A percentile compares a stretch with the other conserved stretches of the same genome.
Conservation (phyloP, 163 green algal species). For the Scenedesmus sp. region DNA sequence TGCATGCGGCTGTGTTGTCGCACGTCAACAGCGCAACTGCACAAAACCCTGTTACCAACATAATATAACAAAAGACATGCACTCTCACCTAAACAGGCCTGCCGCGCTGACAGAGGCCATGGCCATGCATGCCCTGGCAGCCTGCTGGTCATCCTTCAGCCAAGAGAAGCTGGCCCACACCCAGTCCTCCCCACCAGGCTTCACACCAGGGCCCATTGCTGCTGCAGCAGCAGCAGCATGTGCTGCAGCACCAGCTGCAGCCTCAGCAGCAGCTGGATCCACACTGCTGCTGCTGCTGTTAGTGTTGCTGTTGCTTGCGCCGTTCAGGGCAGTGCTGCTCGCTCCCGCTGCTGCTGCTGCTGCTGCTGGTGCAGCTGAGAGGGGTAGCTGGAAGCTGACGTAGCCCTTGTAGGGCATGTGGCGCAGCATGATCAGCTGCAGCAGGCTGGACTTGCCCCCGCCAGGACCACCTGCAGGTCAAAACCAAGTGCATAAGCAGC, state of each 20-base stretch:
- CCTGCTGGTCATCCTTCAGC: conserved; percentile 30
- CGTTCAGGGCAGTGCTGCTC: neutral
- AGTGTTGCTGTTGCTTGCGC: neutral
- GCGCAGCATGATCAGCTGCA: conserved; percentile 45
- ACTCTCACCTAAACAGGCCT: conserved; percentile 23
- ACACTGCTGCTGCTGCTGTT: neutral
- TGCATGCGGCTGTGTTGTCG: too few relatives aligned
- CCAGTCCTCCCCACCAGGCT: neutral
- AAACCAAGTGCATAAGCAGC: neutral
- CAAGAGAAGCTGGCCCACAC: conserved; percentile 16
- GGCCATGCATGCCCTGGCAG: neutral
- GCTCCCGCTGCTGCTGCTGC: neutral
- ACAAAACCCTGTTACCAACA: neutral
- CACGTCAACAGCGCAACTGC: too few relatives aligned
- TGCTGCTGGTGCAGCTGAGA: neutral
- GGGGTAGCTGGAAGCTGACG: conserved; percentile 42
- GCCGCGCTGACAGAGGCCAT: conserved; percentile 6
- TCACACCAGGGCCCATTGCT: neutral
- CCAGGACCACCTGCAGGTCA: neutral
- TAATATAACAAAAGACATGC: neutral
- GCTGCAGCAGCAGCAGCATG: neutral
- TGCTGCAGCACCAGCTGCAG: neutral
- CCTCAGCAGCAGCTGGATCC: neutral
- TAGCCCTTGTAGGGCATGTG: conserved; percentile 40
- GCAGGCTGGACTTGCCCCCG: conserved; percentile 38